phyloP scores from a whole-genome alignment of 169 alveolate species.

The Plasmodium gonderi region DNA sequence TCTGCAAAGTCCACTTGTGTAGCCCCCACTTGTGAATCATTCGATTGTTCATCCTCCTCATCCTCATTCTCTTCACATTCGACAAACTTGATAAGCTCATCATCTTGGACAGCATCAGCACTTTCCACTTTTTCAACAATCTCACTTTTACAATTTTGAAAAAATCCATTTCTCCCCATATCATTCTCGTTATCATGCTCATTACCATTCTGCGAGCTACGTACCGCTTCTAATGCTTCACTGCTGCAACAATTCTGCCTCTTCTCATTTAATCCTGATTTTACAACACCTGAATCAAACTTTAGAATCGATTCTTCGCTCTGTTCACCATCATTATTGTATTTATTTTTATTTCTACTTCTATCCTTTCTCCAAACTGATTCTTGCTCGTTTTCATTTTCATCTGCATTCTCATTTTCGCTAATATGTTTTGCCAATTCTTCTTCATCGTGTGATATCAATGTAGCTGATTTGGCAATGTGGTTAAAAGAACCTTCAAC shows the following conservation, averaged over 20 bases:
- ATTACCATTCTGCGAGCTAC: neutral
- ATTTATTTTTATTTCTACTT: neutral
- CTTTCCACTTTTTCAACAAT: neutral
- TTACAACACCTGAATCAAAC: constrained; percentile 13
- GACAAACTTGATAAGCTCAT: neutral
- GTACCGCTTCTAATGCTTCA: neutral
- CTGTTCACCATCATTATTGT: neutral
- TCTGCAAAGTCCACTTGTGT: neutral
- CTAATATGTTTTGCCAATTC: neutral
- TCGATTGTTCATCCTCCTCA: neutral
- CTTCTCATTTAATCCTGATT: constrained; percentile 7
- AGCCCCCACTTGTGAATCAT: too few species aligned
- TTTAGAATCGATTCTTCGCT: neutral
- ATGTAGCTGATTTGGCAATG: constrained; percentile 4
- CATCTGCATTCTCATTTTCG: neutral
- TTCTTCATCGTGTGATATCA: constrained; percentile 10
- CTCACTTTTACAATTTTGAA: neutral
- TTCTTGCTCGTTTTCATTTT: neutral
- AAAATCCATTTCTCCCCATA: neutral
- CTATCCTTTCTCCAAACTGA: neutral
- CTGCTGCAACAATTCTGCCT: neutral
- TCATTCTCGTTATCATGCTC: neutral
- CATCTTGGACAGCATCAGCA: neutral
- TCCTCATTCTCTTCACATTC: neutral
- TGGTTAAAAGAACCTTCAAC: constrained; percentile 16